Base-by-base conservation (phyloP, 2,329 filamentous ascomycete genomes). In the Malbranchea zuffiana region DNA sequence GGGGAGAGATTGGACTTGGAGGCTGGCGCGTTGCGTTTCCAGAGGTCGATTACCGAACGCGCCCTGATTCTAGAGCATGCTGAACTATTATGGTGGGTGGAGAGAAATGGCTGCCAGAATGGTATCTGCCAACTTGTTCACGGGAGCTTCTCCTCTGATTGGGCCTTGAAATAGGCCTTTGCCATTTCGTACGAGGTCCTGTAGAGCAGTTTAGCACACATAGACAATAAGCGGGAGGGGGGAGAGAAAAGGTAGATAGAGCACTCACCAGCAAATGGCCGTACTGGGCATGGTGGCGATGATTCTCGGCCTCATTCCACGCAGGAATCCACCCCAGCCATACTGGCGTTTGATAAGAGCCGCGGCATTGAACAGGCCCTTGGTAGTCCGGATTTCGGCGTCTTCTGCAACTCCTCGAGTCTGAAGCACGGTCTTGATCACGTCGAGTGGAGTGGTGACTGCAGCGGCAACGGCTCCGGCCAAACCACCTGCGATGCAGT, bases 231-330 rank as follows among this genome's bases (percentile, higher is more conserved):
- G 3, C 6, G 21, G 11, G 2, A 7, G 15, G 16, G 18, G 5
- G 29, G 23, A 15, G 21, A 41, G 10, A 18, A n/a, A 28, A 27
- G 25, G 11, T 18, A 6, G n/a, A 13, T 35, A 21, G 35, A 15
- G 35, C 34, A 61, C 70, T 54, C 58, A 90, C 90, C 90, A 98
- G 71, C 90, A 98, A 55, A 98, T 98, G n/a, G 90, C 90, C 21
- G 90, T 98, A 65, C 87, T 95, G 13, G 90, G 90, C 82, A 96
- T 96, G 1, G 90, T 94, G 7, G 87, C 95, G 44, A 98, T 78
- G 32, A 98, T 80, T 53, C 90, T 74, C 31, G 90, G 90, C 50
- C 82, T 79, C 56, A 95, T 75, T 28, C 90, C 90, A 56, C 92
- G 87, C 66, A 95, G 87, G 63, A 96, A 98, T 3, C 90, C 90